Evolutionary conservation across 176 grass and related monocot genomes (phyloP), one percentile per base, ranked within the genome.

Genomic region (Lolium perenne): DNA sequence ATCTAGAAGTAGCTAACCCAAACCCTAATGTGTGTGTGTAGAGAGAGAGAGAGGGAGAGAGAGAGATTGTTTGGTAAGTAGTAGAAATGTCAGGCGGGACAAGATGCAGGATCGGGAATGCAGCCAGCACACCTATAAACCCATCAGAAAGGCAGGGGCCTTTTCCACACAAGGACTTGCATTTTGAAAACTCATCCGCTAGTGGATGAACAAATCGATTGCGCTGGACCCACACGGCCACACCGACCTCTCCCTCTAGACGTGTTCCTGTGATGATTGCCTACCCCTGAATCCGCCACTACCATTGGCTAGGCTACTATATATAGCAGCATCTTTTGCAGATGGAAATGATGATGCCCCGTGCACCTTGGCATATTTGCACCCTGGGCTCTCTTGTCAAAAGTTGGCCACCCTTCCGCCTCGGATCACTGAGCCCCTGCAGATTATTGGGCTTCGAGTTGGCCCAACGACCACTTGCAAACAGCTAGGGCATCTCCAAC

Each of bases 161-260:
- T 87, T 91, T 90, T 91, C 89, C 80, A 41, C 74, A 35, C 32
- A 35, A 49, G 25, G 76, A 59, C 79, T 80, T 46, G 9, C 62
- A 38, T 8, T 35, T 66, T 66, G 26, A 35, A 66, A 66, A 38
- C 10, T 67, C 60, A 29, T 85, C 74, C 53, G 10, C 38, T 60
- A 80, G 85, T 91, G 80, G 84, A 83, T 68, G 38, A 75, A 87
- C 80, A 80, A 59, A 84, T 91, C 67, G 85, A 91, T 83, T 83
- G 80, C 89, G 16, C 23, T 66, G 45, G 41, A 80, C 59, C 22
- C 14, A 80, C 51, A 57, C 55, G 32, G 38, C 54, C 56, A 7
- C 75, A n/a, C 46, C 72, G 16, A 14, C 32, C 40, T 74, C 78
- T 56, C 57, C 35, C 62, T 77, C 73, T 83, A 51, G 43, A 54